A percentile compares a stretch with the other conserved stretches of the same genome.
phyloP scores from a whole-genome alignment of 306 rosid species.

The Oemleria cerasiformis region DNA sequence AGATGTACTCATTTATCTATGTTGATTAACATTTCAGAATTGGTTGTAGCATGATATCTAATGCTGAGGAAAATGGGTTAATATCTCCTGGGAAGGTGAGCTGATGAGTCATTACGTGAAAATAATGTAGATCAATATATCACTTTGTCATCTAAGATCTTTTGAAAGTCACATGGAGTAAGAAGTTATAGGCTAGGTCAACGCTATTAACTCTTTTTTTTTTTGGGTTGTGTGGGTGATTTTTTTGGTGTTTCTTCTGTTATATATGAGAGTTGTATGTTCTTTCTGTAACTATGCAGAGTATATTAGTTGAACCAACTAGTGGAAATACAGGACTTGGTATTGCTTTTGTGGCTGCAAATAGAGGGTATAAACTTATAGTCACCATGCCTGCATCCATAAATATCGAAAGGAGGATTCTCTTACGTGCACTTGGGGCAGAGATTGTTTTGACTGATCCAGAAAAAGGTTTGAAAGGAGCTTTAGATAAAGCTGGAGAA shows the following conservation, averaged over 20 bases:
- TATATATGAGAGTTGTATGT: not conserved
- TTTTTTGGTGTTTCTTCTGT: not conserved
- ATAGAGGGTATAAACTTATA: constrained; percentile 79
- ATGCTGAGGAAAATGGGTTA: constrained; percentile 77
- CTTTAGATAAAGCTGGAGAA: constrained; percentile 88
- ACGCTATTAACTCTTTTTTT: constrained; percentile 3
- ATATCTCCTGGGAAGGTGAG: constrained; percentile 78
- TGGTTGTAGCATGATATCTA: constrained; percentile 78
- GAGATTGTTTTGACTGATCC: constrained; percentile 81
- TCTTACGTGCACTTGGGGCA: constrained; percentile 92
- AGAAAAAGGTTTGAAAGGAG: constrained; percentile 86
- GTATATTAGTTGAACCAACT: constrained; percentile 88
- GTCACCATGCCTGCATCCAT: constrained; percentile 90
- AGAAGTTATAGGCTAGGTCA: constrained; percentile 18
- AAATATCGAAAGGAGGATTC: constrained; percentile 80
- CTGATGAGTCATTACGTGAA: not conserved
- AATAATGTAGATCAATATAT: not conserved
- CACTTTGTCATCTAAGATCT: constrained; percentile 2
- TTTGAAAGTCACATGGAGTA: constrained; percentile 1
- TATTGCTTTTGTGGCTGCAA: constrained; percentile 84
- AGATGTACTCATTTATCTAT: constrained; percentile 17
- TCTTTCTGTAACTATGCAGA: constrained; percentile 46
- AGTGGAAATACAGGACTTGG: constrained; percentile 96
- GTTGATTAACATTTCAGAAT: constrained; percentile 54
- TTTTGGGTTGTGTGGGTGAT: not conserved